A percentile compares a stretch with the other conserved stretches of the same genome.
Conservation (phyloP, 2,329 filamentous ascomycete species). For the Neoarthrinium moseri region DNA sequence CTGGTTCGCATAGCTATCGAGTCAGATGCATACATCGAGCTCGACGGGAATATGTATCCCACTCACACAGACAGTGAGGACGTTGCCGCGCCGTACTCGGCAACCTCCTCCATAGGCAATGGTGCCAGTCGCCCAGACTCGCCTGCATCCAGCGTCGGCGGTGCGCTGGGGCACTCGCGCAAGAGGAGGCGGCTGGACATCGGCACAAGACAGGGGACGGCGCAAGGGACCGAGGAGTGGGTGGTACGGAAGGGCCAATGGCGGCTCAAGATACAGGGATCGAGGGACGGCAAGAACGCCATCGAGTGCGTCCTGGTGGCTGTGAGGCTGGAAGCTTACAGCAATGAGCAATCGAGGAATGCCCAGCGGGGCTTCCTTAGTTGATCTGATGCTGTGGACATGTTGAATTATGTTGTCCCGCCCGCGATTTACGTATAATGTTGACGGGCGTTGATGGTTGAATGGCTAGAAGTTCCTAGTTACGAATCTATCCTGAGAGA, state of each 20-base stretch:
- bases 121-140: conserved; percentile 29
- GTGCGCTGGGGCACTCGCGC: conserved; percentile 36
- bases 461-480: no score
- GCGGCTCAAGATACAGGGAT: conserved; percentile 63
- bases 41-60: conserved; percentile 55
- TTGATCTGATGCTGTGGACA: no score
- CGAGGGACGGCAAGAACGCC: conserved; percentile 46
- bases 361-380: conserved; percentile 60
- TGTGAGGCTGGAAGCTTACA: conserved; percentile 74
- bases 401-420: no score
- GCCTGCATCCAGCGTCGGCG: conserved; percentile 23
- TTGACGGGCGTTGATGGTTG: no score
- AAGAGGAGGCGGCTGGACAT: conserved; percentile 45
- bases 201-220: conserved; percentile 15
- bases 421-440: no score
- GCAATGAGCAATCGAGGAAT: conserved; percentile 66
- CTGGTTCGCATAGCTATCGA: conserved; percentile 65
- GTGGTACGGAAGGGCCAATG: conserved; percentile 68
- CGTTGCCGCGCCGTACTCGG: conserved; percentile 24
- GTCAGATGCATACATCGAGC: conserved; percentile 53
- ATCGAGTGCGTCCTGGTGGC: conserved; percentile 73
- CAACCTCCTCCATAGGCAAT: conserved; percentile 30
- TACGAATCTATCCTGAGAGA: no score
- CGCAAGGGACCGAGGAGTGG: conserved; percentile 48
- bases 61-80: conserved; percentile 27